Conservation (phyloP, 148 eudicot genomes). For the Fagopyrum esculentum region DNA sequence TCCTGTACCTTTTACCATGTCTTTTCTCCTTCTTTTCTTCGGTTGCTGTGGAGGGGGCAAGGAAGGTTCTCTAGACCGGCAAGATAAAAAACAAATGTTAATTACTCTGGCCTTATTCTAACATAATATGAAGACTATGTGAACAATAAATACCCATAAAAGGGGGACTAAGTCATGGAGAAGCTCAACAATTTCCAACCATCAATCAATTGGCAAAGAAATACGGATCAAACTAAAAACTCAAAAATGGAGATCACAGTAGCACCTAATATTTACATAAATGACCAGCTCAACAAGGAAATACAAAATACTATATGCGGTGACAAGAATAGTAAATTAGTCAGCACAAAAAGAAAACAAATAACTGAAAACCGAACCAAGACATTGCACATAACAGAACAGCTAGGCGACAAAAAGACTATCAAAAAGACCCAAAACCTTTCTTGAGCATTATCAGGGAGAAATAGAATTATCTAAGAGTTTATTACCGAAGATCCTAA, state of each 20-base stretch:
- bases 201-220: background rate
- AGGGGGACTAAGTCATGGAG: background rate
- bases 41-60: conserved; percentile 47
- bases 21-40: conserved; percentile 80
- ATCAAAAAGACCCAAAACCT: background rate
- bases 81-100: background rate
- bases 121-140: background rate
- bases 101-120: background rate
- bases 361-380: background rate
- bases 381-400: background rate
- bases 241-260: background rate
- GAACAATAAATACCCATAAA: background rate
- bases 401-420: background rate
- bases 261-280: background rate
- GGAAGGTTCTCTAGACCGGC: conserved; percentile 40
- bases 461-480: background rate
- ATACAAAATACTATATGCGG: background rate
- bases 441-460: background rate
- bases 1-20: conserved; percentile 37
- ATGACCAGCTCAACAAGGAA: background rate
- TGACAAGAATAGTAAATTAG: background rate
- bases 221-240: background rate
- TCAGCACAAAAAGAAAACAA: background rate
- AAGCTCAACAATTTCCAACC: conserved; percentile 3
- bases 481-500: background rate